Base-by-base conservation (phyloP, 805 yeast species). In the Saccharomycopsis fermentans region DNA sequence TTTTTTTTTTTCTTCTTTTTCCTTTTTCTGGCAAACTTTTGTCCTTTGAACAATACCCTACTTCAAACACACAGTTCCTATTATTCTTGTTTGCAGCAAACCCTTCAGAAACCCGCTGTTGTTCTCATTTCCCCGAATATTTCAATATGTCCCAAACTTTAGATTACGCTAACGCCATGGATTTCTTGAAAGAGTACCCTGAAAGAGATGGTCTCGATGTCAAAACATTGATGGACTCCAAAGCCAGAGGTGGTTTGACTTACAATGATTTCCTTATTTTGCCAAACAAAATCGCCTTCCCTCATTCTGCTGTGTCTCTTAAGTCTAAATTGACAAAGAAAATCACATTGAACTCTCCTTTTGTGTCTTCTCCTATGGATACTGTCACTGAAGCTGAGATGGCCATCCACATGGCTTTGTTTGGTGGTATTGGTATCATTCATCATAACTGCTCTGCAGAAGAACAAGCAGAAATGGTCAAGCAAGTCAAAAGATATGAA, bases 321-420 rank as follows among this genome's bases (percentile, higher is more conserved):
- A 96, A 91, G 66, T 81, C 96, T 64, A 87, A 81, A 73, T 79
- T 94, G 74, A 92, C 99, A 70, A 91, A 87, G 78, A 87, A 86
- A 70, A 94, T 94, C 78, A 74, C 94, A 58, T 79, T 94, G 74
- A 90, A 87, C 78, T 78, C 96, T 53, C 99, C 99, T 59, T 90
- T 94, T 66, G 92, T 94, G 61, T 92, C 98, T 21, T 90, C 98
- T 68, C 99, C 99, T 67, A 94, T 94, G 99, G 99, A 94, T 77
- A 94, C 99, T 55, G 99, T 94, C 65, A 94, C 99, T 59, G 99
- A 94, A 80, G 77, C 90, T 63, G 88, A 85, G 62, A 94, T 94
- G 99, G 99, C 99, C 65, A 92, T 94, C 67, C 84, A 90, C 77
- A 91, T 94, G 97, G 97, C 99, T 66, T 82, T 94, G 65, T 81